These are phyloP conservation scores for Yamadazyma phyllophila DNA, from an alignment of 805 yeast genomes.

Conservation along the genomic window DNA sequence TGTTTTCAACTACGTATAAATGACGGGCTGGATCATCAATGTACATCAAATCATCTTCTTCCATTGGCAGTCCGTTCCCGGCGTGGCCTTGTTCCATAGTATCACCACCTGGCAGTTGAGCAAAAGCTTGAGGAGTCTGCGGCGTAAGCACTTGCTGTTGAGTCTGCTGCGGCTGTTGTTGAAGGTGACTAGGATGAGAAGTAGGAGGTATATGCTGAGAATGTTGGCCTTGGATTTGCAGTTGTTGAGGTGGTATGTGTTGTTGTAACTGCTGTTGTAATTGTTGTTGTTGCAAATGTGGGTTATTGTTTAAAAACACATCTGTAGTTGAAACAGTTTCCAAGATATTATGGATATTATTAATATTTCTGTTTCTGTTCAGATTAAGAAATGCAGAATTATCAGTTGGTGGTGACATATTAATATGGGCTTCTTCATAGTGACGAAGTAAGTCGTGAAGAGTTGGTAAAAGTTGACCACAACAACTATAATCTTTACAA, in stretches of 20 bases:
- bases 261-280: slow-evolving; percentile 17
- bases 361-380: slow-evolving; percentile 32
- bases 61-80: slow-evolving; percentile 28
- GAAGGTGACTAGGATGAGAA: neutral
- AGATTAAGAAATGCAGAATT: slow-evolving; percentile 29
- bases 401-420: slow-evolving; percentile 48
- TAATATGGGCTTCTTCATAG: slow-evolving; percentile 93
- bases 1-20: slow-evolving; percentile 85
- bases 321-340: slow-evolving; percentile 93
- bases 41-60: slow-evolving; percentile 64
- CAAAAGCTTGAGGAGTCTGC: slow-evolving; percentile 19
- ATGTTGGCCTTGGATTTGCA: slow-evolving; percentile 12
- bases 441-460: slow-evolving; percentile 90
- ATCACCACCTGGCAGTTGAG: slow-evolving; percentile 13
- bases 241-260: slow-evolving; percentile 13
- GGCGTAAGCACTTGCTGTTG: slow-evolving; percentile 15
- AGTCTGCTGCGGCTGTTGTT: slow-evolving; percentile 13
- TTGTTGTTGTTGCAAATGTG: slow-evolving; percentile 17
- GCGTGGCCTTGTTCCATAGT: slow-evolving; percentile 10
- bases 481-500: slow-evolving; percentile 94
- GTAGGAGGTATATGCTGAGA: neutral
- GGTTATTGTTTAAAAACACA: slow-evolving; percentile 62
- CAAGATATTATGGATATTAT: slow-evolving; percentile 57
- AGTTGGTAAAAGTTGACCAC: slow-evolving; percentile 90
- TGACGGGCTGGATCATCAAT: slow-evolving; percentile 97